Conservation (phyloP, 305 asterid species). For the Fraxinus greggii region DNA sequence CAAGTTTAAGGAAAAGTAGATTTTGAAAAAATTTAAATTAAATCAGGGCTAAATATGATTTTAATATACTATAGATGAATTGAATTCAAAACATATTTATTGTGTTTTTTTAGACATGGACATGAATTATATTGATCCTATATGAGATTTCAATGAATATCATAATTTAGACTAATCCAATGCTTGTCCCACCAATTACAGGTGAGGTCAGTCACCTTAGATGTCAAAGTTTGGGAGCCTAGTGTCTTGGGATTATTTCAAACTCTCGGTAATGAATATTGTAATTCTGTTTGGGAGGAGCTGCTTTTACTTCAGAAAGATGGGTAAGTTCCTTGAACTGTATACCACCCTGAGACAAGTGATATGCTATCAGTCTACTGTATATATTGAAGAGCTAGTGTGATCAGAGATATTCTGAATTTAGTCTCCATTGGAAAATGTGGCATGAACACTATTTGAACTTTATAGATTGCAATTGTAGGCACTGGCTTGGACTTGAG, state of each 20-base stretch:
- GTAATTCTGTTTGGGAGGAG: conserved; percentile 95
- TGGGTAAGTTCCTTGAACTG: conserved; percentile 48
- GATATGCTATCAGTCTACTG: neutral
- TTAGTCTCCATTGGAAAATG: neutral
- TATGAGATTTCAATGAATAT: neutral
- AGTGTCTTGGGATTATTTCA: conserved; percentile 72
- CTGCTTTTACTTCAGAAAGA: conserved; percentile 55
- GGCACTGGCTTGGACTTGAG: neutral
- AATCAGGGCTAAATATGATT: neutral
- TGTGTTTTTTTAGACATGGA: conserved; percentile 4
- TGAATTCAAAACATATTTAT: neutral
- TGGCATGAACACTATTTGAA: neutral
- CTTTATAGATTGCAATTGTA: neutral
- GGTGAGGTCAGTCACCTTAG: conserved; percentile 91
- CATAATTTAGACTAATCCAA: conserved; percentile 4
- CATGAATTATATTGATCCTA: neutral
- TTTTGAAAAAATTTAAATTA: neutral
- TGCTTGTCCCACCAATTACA: conserved; percentile 36
- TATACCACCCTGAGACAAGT: neutral
- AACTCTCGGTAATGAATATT: conserved; percentile 76
- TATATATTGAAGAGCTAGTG: neutral
- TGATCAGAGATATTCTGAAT: neutral
- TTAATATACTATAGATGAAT: neutral
- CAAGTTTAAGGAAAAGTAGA: neutral
- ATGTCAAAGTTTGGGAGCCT: conserved; percentile 96